A percentile compares a stretch with the other conserved stretches of the same genome.
These are phyloP conservation scores for Candida tibetensis DNA, from an alignment of 805 yeast species.

Conservation along the genomic window DNA sequence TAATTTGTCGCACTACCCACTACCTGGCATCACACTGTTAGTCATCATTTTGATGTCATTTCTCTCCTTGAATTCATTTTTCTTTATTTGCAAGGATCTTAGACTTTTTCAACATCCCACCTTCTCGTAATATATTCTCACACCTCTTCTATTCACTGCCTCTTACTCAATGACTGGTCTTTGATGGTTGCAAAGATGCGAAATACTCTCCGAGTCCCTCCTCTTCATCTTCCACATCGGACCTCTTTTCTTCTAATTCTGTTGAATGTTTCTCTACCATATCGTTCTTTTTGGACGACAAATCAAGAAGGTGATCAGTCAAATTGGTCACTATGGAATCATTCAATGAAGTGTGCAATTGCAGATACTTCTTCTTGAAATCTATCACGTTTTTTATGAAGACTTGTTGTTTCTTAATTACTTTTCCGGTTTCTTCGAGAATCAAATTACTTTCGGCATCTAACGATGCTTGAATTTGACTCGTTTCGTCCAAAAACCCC, in stretches of 20 bases:
- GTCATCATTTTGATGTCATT: too few species aligned
- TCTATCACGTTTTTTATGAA: constrained; percentile 4
- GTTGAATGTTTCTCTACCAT: not conserved
- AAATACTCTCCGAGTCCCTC: not conserved
- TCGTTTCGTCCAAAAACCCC: not conserved
- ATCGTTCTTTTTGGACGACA: not conserved
- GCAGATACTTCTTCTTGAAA: constrained; percentile 2
- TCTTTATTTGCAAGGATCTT: too few species aligned
- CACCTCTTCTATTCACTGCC: too few species aligned
- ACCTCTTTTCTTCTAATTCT: not conserved
- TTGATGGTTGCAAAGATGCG: not conserved
- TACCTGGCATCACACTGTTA: too few species aligned
- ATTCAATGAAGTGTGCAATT: not conserved
- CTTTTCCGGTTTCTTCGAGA: constrained; percentile 1
- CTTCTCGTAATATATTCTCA: too few species aligned
- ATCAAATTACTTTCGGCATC: not conserved
- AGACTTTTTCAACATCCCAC: too few species aligned
- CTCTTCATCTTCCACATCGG: not conserved
- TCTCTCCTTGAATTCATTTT: too few species aligned
- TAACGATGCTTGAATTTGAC: not conserved
- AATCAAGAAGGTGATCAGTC: constrained; percentile 1
- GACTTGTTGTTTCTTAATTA: constrained; percentile 6
- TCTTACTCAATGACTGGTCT: too few species aligned
- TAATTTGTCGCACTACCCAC: too few species aligned
- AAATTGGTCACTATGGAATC: constrained; percentile 1